A percentile compares a stretch with the other conserved stretches of the same genome.
Conservation (phyloP, 768 basidiomycete genomes). For the Leccinellum rugosiceps region DNA sequence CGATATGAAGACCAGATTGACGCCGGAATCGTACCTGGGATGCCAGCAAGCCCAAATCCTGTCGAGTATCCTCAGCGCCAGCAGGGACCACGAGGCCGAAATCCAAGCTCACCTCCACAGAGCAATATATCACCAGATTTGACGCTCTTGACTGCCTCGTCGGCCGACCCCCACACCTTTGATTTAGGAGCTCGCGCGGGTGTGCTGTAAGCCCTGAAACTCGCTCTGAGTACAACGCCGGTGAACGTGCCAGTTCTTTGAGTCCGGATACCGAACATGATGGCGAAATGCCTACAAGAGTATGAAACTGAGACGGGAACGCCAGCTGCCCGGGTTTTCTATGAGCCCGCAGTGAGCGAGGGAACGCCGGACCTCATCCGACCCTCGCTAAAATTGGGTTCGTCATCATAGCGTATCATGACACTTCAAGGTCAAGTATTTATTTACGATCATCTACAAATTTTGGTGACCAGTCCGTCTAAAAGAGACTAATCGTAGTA, state of each 20-base stretch:
- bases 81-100: background rate
- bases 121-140: constrained; percentile 77
- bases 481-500: too few species aligned
- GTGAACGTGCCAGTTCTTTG: constrained; percentile 10
- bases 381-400: background rate
- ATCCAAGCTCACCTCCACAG: constrained; percentile 63
- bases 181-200: constrained; percentile 30
- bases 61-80: background rate
- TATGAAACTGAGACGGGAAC: background rate
- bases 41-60: constrained; percentile 91
- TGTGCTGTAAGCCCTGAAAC: constrained; percentile 26
- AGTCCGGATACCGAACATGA: constrained; percentile 22
- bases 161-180: constrained; percentile 80
- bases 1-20: background rate
- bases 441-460: too few species aligned
- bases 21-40: constrained; percentile 57
- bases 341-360: background rate
- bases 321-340: background rate
- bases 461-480: too few species aligned
- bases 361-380: constrained; percentile 27
- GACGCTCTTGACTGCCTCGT: constrained; percentile 81
- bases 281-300: constrained; percentile 3
- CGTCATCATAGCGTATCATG: too few species aligned
- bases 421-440: too few species aligned
- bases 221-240: constrained; percentile 18